Conservation (phyloP, 805 yeast species). For the Candida nanaspora region DNA sequence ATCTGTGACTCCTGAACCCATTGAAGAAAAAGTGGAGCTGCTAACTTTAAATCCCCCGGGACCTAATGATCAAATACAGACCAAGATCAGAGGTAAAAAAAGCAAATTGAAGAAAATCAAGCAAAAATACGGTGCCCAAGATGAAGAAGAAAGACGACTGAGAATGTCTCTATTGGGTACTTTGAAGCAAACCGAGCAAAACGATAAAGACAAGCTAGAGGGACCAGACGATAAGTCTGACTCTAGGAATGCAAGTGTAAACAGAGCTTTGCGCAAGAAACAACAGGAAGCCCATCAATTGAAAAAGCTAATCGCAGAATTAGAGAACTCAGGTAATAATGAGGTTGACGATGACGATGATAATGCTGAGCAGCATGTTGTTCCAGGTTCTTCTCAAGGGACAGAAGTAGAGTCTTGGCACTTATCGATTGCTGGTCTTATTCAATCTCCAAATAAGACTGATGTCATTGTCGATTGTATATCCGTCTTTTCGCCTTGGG, state of each 20-base stretch:
- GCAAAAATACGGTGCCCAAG: slow-evolving; percentile 82
- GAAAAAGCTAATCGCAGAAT: slow-evolving; percentile 23
- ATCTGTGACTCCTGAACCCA: slow-evolving; percentile 5
- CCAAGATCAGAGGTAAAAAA: slow-evolving; percentile 73
- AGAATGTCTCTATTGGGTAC: slow-evolving; percentile 84
- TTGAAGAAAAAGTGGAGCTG: not conserved
- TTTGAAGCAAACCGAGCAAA: slow-evolving; percentile 45
- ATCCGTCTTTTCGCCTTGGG: slow-evolving; percentile 94
- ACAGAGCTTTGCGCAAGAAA: slow-evolving; percentile 12
- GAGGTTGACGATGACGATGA: slow-evolving; percentile 10
- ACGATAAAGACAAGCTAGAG: not conserved
- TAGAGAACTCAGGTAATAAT: slow-evolving; percentile 11
- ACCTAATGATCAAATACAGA: slow-evolving; percentile 20
- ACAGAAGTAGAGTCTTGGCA: slow-evolving; percentile 29
- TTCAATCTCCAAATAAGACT: slow-evolving; percentile 34
- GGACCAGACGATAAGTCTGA: slow-evolving; percentile 6
- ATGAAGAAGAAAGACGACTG: slow-evolving; percentile 72
- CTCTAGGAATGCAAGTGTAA: not conserved
- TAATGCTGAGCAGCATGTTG: slow-evolving; percentile 6
- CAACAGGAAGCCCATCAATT: slow-evolving; percentile 24
- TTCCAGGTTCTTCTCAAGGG: not conserved
- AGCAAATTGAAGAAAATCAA: slow-evolving; percentile 78
- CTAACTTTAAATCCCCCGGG: slow-evolving; percentile 7
- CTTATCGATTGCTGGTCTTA: slow-evolving; percentile 21
- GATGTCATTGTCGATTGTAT: slow-evolving; percentile 59